Evolutionary conservation across 805 yeast genomes (phyloP), one percentile per base, ranked within the genome.

Genomic region (Yarrowia hollandica): DNA sequence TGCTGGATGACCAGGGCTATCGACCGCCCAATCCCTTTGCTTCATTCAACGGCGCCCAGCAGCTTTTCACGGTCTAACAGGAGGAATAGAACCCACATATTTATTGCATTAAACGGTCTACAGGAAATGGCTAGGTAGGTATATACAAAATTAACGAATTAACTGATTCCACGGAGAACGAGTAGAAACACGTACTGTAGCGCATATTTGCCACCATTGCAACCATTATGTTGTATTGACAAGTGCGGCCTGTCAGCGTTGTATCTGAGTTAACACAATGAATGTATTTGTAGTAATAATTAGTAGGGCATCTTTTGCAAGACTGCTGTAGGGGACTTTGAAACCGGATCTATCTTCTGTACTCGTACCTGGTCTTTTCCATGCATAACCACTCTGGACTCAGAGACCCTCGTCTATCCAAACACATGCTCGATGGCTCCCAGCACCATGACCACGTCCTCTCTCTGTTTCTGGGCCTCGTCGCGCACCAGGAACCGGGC

Each of bases 11-110:
- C 23, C 55, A 48, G 30, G 55, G 31, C 30, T 48, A 33, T 39
- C 55, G 55, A 15, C 31, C 55, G 14, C 55, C 55, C 15, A 48
- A 48, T 39, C 55, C 55, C 9, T 48, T 48, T 33, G 38, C 55
- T 10, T 15, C 39, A 4, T 48, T 48, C 30, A 31, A 33, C 39
- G 55, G 55, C 25, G 21, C 35, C 21, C 55, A 31, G 19, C 55
- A 48, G 38, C 39, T 48, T 2, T 48, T 48, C 19, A 21, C 54
- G 28, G 55, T 33, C 22, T 48, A 33, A 22, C 18, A 21, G 22
- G 22, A 34, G 22, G 22, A 15, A 10, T 26, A 5, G 30, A 26
- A 4, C 25, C 41, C 42, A 16, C 33, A 15, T 48, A 48, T 48
- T 48, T 48, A 48, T 48, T 48, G 55, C 55, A 48, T 48, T 28